phyloP scores from a whole-genome alignment of 2,329 filamentous ascomycete genomes.

The Monilinia aucupariae region DNA sequence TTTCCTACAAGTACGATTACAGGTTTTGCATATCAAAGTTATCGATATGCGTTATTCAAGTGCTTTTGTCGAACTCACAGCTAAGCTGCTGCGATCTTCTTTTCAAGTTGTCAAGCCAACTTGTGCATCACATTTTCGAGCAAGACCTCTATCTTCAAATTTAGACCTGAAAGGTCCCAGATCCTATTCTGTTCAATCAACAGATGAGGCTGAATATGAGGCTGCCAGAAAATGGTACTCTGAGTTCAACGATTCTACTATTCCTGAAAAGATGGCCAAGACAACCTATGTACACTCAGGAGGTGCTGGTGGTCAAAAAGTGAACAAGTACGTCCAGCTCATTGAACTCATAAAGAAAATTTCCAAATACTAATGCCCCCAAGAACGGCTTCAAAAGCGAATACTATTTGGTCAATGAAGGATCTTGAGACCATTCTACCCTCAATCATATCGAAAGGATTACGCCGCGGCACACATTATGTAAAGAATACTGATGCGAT shows the following conservation, averaged over 20 bases:
- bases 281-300: constrained; percentile 30
- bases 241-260: constrained; percentile 25
- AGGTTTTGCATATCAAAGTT: background rate
- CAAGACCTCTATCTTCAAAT: background rate
- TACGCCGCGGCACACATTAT: constrained; percentile 31
- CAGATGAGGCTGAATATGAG: constrained; percentile 27
- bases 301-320: constrained; percentile 35
- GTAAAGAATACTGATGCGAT: constrained; percentile 30
- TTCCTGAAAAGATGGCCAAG: constrained; percentile 29
- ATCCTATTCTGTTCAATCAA: constrained; percentile 24
- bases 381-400: constrained; percentile 35
- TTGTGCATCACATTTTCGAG: constrained; percentile 10
- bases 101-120: constrained; percentile 16
- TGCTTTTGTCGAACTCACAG: background rate
- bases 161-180: constrained; percentile 15
- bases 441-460: constrained; percentile 27
- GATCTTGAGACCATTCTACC: constrained; percentile 28
- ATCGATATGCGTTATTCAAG: background rate
- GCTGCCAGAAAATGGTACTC: constrained; percentile 32
- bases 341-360: background rate
- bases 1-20: background rate
- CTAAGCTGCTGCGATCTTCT: constrained; percentile 15
- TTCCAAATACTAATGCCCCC: constrained; percentile 10
- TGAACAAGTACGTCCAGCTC: constrained; percentile 33
- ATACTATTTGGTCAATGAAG: constrained; percentile 30